Evolutionary conservation across 345 rosid genomes (phyloP).

Genomic region (Viola odorata): DNA sequence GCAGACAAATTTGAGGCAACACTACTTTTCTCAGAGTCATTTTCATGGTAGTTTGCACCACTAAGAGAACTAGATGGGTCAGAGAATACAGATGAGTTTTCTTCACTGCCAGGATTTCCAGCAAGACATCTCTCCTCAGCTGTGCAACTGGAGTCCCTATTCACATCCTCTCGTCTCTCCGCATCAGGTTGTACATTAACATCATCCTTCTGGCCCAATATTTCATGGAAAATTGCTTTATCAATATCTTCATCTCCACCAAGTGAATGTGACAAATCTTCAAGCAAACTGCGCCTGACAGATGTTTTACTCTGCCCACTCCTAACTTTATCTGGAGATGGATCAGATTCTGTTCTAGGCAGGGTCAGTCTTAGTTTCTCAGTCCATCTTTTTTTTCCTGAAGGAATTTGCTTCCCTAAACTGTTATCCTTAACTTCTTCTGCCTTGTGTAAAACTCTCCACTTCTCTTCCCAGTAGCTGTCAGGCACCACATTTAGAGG

Average conservation of each 20-base stretch:
- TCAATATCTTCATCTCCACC: conserved; percentile 44
- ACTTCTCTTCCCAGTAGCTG: conserved; percentile 94
- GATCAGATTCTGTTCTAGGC: conserved; percentile 72
- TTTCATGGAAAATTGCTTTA: conserved; percentile 21
- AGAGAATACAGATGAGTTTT: conserved; percentile 47
- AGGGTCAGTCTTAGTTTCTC: conserved; percentile 52
- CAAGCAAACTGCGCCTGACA: conserved; percentile 56
- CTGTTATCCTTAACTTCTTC: conserved; percentile 42
- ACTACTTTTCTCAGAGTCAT: conserved; percentile 60
- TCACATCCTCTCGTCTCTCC: conserved; percentile 23
- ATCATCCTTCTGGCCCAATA: conserved; percentile 19
- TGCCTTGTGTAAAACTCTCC: conserved; percentile 73
- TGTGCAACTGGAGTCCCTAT: conserved; percentile 21
- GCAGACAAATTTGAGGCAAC: conserved; percentile 46
- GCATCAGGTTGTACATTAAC: conserved; percentile 21
- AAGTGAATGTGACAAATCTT: conserved; percentile 62
- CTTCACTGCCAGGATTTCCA: conserved; percentile 51
- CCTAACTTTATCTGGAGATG: conserved; percentile 38
- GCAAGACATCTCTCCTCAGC: conserved; percentile 43
- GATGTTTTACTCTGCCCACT: conserved; percentile 34
- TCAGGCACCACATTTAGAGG: conserved; percentile 56
- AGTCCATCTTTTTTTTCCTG: conserved; percentile 65
- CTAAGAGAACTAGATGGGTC: conserved; percentile 49
- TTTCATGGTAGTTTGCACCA: conserved; percentile 50
- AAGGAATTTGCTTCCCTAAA: conserved; percentile 34